Evolutionary conservation across 805 yeast species (phyloP).

Genomic region (Yamadazyma akitaensis): DNA sequence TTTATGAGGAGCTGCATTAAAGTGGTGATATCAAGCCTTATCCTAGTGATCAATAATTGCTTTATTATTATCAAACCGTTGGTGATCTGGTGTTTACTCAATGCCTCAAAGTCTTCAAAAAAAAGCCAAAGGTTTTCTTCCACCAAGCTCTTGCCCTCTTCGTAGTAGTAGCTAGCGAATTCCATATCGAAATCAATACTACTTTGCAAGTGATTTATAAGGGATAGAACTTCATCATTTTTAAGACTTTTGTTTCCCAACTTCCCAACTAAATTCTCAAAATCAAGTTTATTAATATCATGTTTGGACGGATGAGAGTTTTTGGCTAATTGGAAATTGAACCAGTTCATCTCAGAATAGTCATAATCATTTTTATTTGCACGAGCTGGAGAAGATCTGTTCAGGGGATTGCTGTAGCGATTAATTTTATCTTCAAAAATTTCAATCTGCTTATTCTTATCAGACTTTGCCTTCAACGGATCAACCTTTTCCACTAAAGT

Average conservation of each 20-base stretch:
- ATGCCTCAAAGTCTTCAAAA: slow-evolving; percentile 4
- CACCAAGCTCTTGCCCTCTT: slow-evolving; percentile 16
- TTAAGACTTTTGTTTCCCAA: slow-evolving; percentile 8
- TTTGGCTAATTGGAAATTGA: slow-evolving; percentile 33
- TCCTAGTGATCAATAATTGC: slow-evolving; percentile 30
- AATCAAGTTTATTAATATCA: slow-evolving; percentile 6
- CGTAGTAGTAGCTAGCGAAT: slow-evolving; percentile 15
- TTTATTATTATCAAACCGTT: slow-evolving; percentile 36
- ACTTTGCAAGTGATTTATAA: slow-evolving; percentile 18
- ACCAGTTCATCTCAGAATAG: slow-evolving; percentile 36
- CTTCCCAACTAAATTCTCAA: slow-evolving; percentile 4
- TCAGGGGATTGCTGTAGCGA: not conserved
- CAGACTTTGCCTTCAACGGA: slow-evolving; percentile 37
- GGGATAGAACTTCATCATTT: slow-evolving; percentile 4
- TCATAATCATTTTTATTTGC: slow-evolving; percentile 20
- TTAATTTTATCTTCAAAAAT: slow-evolving; percentile 39
- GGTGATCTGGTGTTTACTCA: slow-evolving; percentile 15
- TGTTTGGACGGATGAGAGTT: slow-evolving; percentile 6
- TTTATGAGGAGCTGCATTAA: slow-evolving; percentile 15
- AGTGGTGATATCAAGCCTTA: slow-evolving; percentile 16
- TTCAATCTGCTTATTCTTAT: slow-evolving; percentile 30
- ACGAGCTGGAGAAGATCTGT: not conserved
- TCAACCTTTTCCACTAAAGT: slow-evolving; percentile 38
- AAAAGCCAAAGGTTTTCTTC: slow-evolving; percentile 18
- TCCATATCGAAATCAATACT: slow-evolving; percentile 14